These are phyloP conservation scores for Sporothrix luriei DNA, from an alignment of 2,329 filamentous ascomycete species.

Conservation along the genomic window DNA sequence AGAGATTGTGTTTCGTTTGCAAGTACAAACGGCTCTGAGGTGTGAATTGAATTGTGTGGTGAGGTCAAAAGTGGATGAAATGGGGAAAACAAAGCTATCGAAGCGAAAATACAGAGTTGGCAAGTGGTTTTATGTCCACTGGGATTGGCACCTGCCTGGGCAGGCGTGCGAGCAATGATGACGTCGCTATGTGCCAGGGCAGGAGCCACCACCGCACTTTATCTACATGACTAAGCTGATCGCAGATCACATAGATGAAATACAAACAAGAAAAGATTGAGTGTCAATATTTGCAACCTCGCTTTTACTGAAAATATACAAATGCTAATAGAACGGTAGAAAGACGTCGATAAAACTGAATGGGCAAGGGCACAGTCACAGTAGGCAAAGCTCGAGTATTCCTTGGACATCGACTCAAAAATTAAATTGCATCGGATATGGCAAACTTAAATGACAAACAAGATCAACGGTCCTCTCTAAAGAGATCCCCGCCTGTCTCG, in stretches of 20 bases:
- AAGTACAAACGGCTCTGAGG: neutral
- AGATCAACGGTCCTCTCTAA: conserved; percentile 19
- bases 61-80: neutral
- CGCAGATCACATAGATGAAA: too few species aligned
- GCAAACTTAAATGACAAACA: neutral
- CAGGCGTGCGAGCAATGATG: neutral
- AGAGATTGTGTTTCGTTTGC: neutral
- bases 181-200: conserved; percentile 1
- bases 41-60: neutral
- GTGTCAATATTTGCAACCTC: too few species aligned
- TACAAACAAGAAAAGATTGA: neutral
- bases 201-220: neutral
- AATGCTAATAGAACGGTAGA: too few species aligned
- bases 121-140: conserved; percentile 14
- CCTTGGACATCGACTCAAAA: neutral
- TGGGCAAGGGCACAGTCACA: too few species aligned
- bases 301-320: too few species aligned
- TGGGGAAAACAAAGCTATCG: neutral
- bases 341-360: too few species aligned
- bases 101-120: neutral
- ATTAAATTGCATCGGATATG: neutral
- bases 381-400: neutral
- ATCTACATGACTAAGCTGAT: conserved; percentile 8
- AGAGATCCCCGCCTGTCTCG: neutral
- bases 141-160: conserved; percentile 24